Evolutionary conservation across 257 asterid genomes (phyloP), one percentile per base, ranked within the genome.

Genomic region (Solanum rostratum): DNA sequence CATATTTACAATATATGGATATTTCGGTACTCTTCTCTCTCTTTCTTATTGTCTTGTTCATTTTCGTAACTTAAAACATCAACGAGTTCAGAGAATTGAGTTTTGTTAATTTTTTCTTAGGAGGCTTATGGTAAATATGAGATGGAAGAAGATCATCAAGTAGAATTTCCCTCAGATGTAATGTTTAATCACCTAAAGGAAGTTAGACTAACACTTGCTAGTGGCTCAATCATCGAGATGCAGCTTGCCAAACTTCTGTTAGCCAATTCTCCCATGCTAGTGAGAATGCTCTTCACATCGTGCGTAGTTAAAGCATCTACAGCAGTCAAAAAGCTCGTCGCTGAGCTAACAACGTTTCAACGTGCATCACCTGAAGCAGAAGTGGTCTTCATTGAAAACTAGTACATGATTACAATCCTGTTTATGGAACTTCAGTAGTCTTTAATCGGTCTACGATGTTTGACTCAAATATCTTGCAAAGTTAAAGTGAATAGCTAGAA

Each of bases 181-280:
- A 74, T 8, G 14, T 45, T 46, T 45, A 46, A 74, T 46, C 59
- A 74, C 59, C 81, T 74, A 27, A 74, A 20, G 22, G 81, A 74
- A 46, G 59, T 74, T 74, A 74, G 30, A 59, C 59, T 73, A 73
- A 73, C 54, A n/a, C 20, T 73, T 14, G 54, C 80, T 45, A 74
- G 81, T 74, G 81, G 81, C 41, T 74, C 81, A 74, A 74, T 74
- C 22, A 74, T 74, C 53, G 81, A 74, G 81, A 74, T 74, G 81
- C 81, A 74, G 41, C 41, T 74, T 46, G 81, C 81, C 59, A 74
- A 74, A 27, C 81, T 74, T 74, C 59, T 73, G 41, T 24, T 74
- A 46, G 81, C 39, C 14, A 74, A 74, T 10, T 74, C 81, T 69
- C 79, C 79, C 29, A 37, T 69, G 79, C 52, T 69, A 39, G 53